A percentile compares a stretch with the other conserved stretches of the same genome.
phyloP scores from a whole-genome alignment of 768 basidiomycete species.

The Fistulinella prunicolor region DNA sequence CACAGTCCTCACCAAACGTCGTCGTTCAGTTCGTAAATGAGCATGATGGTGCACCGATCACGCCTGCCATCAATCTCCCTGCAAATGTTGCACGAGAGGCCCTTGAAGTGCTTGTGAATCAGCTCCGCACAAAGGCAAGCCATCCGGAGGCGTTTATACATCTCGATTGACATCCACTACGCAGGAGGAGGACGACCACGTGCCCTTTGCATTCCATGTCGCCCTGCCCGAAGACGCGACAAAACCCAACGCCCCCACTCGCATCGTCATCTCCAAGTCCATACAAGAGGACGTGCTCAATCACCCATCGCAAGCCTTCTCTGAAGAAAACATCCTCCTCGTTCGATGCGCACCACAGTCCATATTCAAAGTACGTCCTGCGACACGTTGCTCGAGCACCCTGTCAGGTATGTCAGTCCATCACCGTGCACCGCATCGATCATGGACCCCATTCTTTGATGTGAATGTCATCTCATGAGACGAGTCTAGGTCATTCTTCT shows the following conservation, averaged over 20 bases:
- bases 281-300: conserved; percentile 77
- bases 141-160: conserved; percentile 11
- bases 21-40: conserved; percentile 93
- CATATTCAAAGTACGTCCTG: conserved; percentile 90
- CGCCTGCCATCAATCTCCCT: conserved; percentile 86
- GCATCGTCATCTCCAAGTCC: conserved; percentile 81
- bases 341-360: conserved; percentile 94
- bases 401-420: conserved; percentile 59
- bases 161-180: conserved; percentile 8
- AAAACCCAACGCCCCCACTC: conserved; percentile 56
- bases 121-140: conserved; percentile 69
- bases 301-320: conserved; percentile 68
- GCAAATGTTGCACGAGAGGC: conserved; percentile 83
- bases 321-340: conserved; percentile 83
- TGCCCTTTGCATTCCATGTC: conserved; percentile 91
- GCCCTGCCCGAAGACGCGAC: conserved; percentile 56
- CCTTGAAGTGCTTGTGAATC: conserved; percentile 87
- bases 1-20: conserved; percentile 56
- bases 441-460: conserved; percentile 2
- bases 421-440: conserved; percentile 6
- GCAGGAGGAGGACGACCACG: conserved; percentile 71
- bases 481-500: conserved; percentile 71
- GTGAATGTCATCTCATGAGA: conserved; percentile 3
- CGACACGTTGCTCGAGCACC: conserved; percentile 91
- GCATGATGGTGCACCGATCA: conserved; percentile 75